A percentile compares a stretch with the other conserved stretches of the same genome.
Evolutionary conservation across 2,329 filamentous ascomycete species (phyloP).

Genomic region (Coniella vitis): DNA sequence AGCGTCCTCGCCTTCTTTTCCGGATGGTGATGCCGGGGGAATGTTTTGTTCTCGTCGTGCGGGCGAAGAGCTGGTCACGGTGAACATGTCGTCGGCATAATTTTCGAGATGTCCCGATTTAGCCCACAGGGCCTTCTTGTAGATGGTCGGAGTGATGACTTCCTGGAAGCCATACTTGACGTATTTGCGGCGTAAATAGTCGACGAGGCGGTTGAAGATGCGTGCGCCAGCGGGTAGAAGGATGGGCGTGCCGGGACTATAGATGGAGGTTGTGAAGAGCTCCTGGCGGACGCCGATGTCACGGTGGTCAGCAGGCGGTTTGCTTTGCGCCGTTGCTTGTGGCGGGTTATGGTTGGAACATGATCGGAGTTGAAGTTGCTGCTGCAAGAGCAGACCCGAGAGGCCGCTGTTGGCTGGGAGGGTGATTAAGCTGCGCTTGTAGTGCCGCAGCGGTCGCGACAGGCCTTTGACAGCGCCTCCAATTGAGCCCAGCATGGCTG

Average conservation of each 20-base stretch:
- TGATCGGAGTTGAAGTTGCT: conserved; percentile 17
- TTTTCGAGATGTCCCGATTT: conserved; percentile 83
- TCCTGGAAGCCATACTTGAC: conserved; percentile 79
- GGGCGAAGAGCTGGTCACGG: conserved; percentile 55
- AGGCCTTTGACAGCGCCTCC: too few relatives aligned
- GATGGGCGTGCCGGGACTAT: conserved; percentile 79
- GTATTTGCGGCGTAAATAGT: conserved; percentile 79
- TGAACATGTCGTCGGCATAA: conserved; percentile 89
- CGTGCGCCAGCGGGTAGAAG: conserved; percentile 76
- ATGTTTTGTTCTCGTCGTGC: conserved; percentile 23
- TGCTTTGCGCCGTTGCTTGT: conserved; percentile 21
- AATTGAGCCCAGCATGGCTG: too few relatives aligned
- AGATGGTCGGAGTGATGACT: conserved; percentile 84
- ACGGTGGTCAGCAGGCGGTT: conserved; percentile 44
- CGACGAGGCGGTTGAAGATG: conserved; percentile 76
- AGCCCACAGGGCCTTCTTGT: conserved; percentile 82
- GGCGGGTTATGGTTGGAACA: conserved; percentile 25
- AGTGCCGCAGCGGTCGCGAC: background rate
- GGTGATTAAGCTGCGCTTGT: too few relatives aligned
- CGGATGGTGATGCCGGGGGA: conserved; percentile 16
- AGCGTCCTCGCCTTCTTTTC: conserved; percentile 20
- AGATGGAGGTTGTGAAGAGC: conserved; percentile 71
- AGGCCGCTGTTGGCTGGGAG: background rate
- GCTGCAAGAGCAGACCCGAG: background rate
- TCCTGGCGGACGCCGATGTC: conserved; percentile 59